Base-by-base conservation (phyloP, 2,329 filamentous ascomycete genomes). In the Cryphonectria radicalis region DNA sequence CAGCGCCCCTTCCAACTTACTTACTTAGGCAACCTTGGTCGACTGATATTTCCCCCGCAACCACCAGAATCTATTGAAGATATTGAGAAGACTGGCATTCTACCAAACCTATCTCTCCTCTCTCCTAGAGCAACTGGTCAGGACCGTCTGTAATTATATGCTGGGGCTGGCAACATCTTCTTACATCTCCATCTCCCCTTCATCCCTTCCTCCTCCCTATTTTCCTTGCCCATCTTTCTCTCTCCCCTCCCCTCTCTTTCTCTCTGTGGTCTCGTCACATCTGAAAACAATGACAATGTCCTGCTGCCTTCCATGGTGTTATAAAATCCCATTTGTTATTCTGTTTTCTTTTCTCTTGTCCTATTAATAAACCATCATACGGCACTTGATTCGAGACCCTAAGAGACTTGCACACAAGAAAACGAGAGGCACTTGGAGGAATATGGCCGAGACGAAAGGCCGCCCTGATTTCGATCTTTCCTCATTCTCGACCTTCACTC, bases 401-500 rank as follows among this genome's bases (percentile, higher is more conserved):
- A 43, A 57, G 40, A 42, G 14, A 55, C 28, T 50, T 17, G 8
- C 65, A 32, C 65, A 11, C 17, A 57, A 43, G 17, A 7, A n/a
- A 64, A 46, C 62, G 6, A 28, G 11, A 22, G 32, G 32, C n/a
- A 32, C 10, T n/a, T 19, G 63, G 32, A 19, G 28, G 40, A 59
- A 57, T 19, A 69, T 64, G 67, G 67, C 32, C 32, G 35, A 64
- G 19, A 28, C 40, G 50, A 17, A 43, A 22, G 60, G 43, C 11
- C 67, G 42, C 3, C 59, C 59, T 28, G 14, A n/a, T 42, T 67
- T 62, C 17, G 53, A 67, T 25, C 37, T 60, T n/a, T 67, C 66
- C 11, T 67, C 67, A 22, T 65, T 64, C n/a, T 43, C 14, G 22
- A 64, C 63, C 32, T 69, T 64, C 62, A 35, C 50, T n/a, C 59